phyloP scores from a whole-genome alignment of 2,329 filamentous ascomycete species.

The Colletotrichum plurivorum region DNA sequence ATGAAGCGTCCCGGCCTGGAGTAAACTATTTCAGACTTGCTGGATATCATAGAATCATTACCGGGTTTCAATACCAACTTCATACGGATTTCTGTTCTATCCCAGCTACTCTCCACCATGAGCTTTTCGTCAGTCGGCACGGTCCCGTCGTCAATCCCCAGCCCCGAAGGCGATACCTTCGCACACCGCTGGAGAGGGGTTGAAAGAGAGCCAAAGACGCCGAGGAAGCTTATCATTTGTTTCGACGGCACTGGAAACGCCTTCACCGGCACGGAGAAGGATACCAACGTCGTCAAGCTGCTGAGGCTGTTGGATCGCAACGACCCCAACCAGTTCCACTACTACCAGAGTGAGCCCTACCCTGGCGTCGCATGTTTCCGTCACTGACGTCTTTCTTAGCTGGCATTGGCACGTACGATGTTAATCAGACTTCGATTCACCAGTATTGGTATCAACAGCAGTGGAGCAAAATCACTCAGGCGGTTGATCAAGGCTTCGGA shows the following conservation, averaged over 20 bases:
- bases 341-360: constrained; percentile 60
- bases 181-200: too few relatives aligned
- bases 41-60: too few relatives aligned
- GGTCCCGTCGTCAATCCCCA: not conserved
- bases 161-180: not conserved
- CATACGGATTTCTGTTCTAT: not conserved
- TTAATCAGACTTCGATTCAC: constrained; percentile 57
- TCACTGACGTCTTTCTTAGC: constrained; percentile 45
- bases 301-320: constrained; percentile 61
- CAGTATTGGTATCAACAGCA: constrained; percentile 51
- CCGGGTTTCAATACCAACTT: too few relatives aligned
- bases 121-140: not conserved
- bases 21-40: too few relatives aligned
- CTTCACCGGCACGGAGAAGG: constrained; percentile 60
- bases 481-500: constrained; percentile 59
- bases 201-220: not conserved
- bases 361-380: not conserved
- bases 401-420: constrained; percentile 64
- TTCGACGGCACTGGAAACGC: constrained; percentile 65
- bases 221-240: constrained; percentile 60
- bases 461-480: constrained; percentile 52
- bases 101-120: not conserved
- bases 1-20: not conserved
- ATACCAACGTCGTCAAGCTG: constrained; percentile 70
- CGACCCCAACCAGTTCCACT: constrained; percentile 59